Conservation (phyloP, 2,329 filamentous ascomycete species). For the Trichoderma cornu-damae region DNA sequence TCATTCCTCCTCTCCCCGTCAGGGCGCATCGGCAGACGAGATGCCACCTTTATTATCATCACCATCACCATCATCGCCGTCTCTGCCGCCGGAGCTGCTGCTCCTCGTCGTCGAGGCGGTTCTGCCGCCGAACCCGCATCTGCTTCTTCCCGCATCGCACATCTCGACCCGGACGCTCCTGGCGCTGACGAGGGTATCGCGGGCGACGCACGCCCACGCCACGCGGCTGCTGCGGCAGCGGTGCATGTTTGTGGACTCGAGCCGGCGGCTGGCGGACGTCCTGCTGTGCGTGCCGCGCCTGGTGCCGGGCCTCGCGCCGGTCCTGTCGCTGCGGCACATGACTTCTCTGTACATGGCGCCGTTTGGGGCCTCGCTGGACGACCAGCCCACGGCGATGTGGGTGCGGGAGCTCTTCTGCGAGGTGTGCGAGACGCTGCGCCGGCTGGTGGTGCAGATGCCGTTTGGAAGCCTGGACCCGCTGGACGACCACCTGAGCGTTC, state of each 20-base stretch:
- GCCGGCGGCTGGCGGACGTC: conserved; percentile 32
- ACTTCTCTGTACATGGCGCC: conserved; percentile 40
- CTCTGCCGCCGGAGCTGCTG: conserved; percentile 34
- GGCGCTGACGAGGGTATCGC: conserved; percentile 40
- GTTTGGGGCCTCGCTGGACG: conserved; percentile 34
- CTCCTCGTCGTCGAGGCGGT: conserved; percentile 34
- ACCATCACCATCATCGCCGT: conserved; percentile 12
- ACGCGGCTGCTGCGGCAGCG: conserved; percentile 40
- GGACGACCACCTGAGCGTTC: conserved; percentile 39
- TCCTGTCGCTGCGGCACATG: conserved; percentile 31
- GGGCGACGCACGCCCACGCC: conserved; percentile 38
- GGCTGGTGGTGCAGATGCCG: conserved; percentile 46
- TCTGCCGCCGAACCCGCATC: conserved; percentile 29
- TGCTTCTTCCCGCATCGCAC: conserved; percentile 36
- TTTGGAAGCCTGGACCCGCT: conserved; percentile 40
- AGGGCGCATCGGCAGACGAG: background rate
- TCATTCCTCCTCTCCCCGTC: conserved; percentile 2
- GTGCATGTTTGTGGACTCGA: conserved; percentile 42
- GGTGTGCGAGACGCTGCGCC: conserved; percentile 37
- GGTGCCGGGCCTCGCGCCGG: conserved; percentile 28
- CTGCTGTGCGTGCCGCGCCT: conserved; percentile 33
- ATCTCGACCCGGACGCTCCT: conserved; percentile 41
- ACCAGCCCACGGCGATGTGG: conserved; percentile 37
- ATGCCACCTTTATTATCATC: no score
- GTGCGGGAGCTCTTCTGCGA: conserved; percentile 41